Evolutionary conservation across 2,329 filamentous ascomycete species (phyloP), one percentile per base, ranked within the genome.

Genomic region (Fusarium paranaense): DNA sequence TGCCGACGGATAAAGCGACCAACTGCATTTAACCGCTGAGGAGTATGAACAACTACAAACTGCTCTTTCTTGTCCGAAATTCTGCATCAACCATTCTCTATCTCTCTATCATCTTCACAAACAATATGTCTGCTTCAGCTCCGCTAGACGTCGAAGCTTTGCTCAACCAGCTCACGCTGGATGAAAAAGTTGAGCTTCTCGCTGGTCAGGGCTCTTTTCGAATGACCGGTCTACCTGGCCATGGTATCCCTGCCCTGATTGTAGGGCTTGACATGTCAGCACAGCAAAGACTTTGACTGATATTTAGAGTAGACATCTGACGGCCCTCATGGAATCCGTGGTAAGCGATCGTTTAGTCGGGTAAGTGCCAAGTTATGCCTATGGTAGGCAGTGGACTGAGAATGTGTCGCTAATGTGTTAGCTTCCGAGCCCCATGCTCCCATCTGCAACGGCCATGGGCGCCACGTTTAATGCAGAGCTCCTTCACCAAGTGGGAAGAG

Each of bases 381-480:
- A 2, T 16, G 32, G 4, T 4, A 38, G 7, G 3, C 1, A 20
- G 14, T 9, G 33, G 22, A 4, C 6, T 14, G 18, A 8, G 27
- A 13, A 37, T 3, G 0, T 22, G 22, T 18, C 5, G 6, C n/a
- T 72, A 27, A 45, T 5, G 11, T 6, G 2, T 25, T 4, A 76
- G 72, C 69, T 66, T 40, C 22, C 92, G 90, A 30, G 86, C 81
- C 5, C 82, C 1, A 69, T 78, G 70, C 62, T 78, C 4, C 78
- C 78, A 0, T 80, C 74, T 10, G 81, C 78, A 10, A 80, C 78
- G 22, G 77, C 68, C 32, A 76, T 93, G 70, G 91, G 90, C 7
- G 89, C 91, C 14, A 91, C 90, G 10, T 93, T 90, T 85, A 89
- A 93, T 73, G 75, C 84, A 2, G 86, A 89, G 2, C 81, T 92